These are phyloP conservation scores for Naganishia vaughanmartiniae DNA, from an alignment of 768 basidiomycete genomes.

Conservation along the genomic window DNA sequence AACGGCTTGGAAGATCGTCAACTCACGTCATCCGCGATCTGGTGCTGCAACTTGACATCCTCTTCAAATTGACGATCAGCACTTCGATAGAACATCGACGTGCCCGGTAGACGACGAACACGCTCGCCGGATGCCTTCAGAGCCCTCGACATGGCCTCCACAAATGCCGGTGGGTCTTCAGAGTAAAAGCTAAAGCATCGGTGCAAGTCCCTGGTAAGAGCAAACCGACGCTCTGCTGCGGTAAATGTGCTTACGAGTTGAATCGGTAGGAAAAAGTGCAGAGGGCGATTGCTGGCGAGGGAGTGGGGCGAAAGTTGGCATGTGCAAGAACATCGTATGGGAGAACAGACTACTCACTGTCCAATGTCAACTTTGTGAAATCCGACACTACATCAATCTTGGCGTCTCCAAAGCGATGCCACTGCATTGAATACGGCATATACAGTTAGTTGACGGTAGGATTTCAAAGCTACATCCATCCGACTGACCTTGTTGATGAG, in stretches of 20 bases:
- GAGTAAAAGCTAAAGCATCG: conserved; percentile 34
- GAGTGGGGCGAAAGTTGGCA: too few species aligned
- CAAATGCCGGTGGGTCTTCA: conserved; percentile 34
- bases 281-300: conserved; percentile 51
- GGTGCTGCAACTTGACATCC: conserved; percentile 55
- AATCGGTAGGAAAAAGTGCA: conserved; percentile 57
- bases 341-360: conserved; percentile 40
- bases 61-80: conserved; percentile 54
- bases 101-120: conserved; percentile 51
- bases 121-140: conserved; percentile 54
- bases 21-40: conserved; percentile 55
- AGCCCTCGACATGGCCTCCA: conserved; percentile 48
- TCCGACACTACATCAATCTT: conserved; percentile 57
- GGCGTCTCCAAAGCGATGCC: conserved; percentile 54
- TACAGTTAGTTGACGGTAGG: too few species aligned
- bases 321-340: background rate
- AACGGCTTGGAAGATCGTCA: background rate
- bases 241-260: conserved; percentile 53
- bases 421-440: conserved; percentile 20
- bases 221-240: background rate
- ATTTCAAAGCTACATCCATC: conserved; percentile 22
- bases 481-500: conserved; percentile 57
- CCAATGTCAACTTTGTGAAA: conserved; percentile 58
- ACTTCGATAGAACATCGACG: conserved; percentile 52
- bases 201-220: too few species aligned